These are phyloP conservation scores for Spizellomyces punctatus DNA, from an alignment of 192 early-diverging fungal genomes.

Conservation along the genomic window DNA sequence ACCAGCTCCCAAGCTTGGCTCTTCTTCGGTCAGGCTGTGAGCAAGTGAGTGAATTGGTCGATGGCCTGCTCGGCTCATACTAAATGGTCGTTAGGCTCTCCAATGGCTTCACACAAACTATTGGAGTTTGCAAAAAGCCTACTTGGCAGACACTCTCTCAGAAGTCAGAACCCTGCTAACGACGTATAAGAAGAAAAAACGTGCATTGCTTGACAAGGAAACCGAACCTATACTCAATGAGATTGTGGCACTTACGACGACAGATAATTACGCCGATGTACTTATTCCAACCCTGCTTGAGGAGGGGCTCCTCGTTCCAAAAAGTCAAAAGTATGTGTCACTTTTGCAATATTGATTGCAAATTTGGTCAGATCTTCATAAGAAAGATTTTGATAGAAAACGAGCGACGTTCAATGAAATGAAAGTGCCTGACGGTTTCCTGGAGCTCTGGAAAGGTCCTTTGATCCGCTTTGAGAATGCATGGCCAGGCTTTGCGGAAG, in stretches of 20 bases:
- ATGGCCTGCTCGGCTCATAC: neutral
- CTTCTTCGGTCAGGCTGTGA: constrained; percentile 44
- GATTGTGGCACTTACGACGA: constrained; percentile 25
- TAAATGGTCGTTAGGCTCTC: constrained; percentile 37
- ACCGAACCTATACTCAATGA: constrained; percentile 18
- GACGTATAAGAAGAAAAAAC: constrained; percentile 14
- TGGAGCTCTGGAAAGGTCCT: constrained; percentile 26
- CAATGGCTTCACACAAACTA: constrained; percentile 54
- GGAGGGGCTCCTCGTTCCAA: constrained; percentile 40
- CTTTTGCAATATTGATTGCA: neutral
- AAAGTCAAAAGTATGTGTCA: neutral
- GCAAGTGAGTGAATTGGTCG: constrained; percentile 26
- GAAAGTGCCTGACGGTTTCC: neutral
- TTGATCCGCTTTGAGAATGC: constrained; percentile 35
- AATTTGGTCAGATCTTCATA: neutral
- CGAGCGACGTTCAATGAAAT: neutral
- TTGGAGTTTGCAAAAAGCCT: constrained; percentile 47
- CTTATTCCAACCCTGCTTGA: constrained; percentile 39
- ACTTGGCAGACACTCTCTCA: constrained; percentile 32
- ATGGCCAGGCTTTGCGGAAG: constrained; percentile 48
- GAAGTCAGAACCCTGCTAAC: constrained; percentile 24
- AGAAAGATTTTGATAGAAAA: constrained; percentile 6
- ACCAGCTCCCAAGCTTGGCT: constrained; percentile 46
- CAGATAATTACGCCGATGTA: constrained; percentile 43
- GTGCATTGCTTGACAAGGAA: neutral